Evolutionary conservation across 768 basidiomycete genomes (phyloP).

Genomic region (Rhizopogon salebrosus): DNA sequence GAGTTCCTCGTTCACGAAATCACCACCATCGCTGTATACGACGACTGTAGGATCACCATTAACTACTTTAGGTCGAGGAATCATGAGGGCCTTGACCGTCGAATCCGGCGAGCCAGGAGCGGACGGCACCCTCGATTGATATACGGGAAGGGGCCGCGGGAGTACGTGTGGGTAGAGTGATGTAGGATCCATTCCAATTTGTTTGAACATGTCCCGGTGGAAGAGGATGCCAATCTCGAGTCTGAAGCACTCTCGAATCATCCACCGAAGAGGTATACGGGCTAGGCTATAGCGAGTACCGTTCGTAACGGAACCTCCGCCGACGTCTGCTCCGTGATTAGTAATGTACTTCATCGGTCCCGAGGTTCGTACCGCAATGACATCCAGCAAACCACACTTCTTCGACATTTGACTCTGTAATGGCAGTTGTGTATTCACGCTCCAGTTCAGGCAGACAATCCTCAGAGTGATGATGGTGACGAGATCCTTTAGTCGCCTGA

Average conservation of each 20-base stretch:
- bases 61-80: constrained; percentile 14
- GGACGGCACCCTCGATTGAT: constrained; percentile 14
- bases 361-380: constrained; percentile 53
- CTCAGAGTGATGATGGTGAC: constrained; percentile 6
- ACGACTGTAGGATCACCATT: constrained; percentile 8
- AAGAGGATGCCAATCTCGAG: constrained; percentile 56
- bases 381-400: constrained; percentile 82
- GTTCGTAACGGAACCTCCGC: constrained; percentile 65
- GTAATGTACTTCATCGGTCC: neutral
- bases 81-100: neutral
- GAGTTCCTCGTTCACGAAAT: constrained; percentile 45
- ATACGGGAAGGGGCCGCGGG: constrained; percentile 36
- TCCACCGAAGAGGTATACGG: constrained; percentile 73
- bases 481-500: neutral
- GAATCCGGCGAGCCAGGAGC: constrained; percentile 11
- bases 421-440: constrained; percentile 29
- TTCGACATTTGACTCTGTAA: constrained; percentile 49
- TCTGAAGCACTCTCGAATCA: constrained; percentile 64
- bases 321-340: constrained; percentile 47
- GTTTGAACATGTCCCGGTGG: constrained; percentile 35
- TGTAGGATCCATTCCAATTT: constrained; percentile 43
- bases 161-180: constrained; percentile 39
- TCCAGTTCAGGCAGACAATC: constrained; percentile 34
- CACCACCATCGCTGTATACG: constrained; percentile 14
- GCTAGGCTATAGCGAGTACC: constrained; percentile 54